Conservation (phyloP, 768 basidiomycete genomes). For the Macrolepiota fuliginosa region DNA sequence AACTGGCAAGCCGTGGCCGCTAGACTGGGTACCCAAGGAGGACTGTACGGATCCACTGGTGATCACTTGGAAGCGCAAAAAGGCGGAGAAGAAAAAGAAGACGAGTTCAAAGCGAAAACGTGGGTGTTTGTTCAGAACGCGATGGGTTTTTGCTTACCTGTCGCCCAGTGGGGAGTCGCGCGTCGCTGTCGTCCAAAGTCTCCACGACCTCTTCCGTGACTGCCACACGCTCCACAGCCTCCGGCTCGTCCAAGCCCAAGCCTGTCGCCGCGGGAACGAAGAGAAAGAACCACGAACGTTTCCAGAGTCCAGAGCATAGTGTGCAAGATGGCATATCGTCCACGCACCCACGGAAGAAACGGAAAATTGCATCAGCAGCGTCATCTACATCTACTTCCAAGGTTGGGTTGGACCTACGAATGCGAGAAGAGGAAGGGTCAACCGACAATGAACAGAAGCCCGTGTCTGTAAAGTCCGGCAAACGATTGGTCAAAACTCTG, state of each 20-base stretch:
- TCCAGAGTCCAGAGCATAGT: background rate
- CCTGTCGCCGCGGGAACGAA: constrained; percentile 3
- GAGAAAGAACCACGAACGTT: constrained; percentile 1
- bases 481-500: background rate
- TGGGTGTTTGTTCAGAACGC: constrained; percentile 24
- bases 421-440: constrained; percentile 14
- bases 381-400: background rate
- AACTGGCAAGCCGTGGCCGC: constrained; percentile 62
- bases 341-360: constrained; percentile 24
- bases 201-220: constrained; percentile 9
- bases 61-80: constrained; percentile 56
- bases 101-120: constrained; percentile 30
- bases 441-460: background rate
- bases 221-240: constrained; percentile 1
- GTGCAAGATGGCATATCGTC: background rate
- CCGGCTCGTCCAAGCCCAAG: background rate
- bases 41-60: constrained; percentile 70
- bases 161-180: constrained; percentile 15
- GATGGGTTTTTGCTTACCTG: background rate
- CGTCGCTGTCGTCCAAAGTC: constrained; percentile 18
- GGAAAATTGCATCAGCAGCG: constrained; percentile 21
- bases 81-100: constrained; percentile 35
- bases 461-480: background rate
- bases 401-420: background rate
- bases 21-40: constrained; percentile 67